Evolutionary conservation across 169 alveolate genomes (phyloP), one percentile per base, ranked within the genome.

Genomic region (Plasmodium cynomolgi): DNA sequence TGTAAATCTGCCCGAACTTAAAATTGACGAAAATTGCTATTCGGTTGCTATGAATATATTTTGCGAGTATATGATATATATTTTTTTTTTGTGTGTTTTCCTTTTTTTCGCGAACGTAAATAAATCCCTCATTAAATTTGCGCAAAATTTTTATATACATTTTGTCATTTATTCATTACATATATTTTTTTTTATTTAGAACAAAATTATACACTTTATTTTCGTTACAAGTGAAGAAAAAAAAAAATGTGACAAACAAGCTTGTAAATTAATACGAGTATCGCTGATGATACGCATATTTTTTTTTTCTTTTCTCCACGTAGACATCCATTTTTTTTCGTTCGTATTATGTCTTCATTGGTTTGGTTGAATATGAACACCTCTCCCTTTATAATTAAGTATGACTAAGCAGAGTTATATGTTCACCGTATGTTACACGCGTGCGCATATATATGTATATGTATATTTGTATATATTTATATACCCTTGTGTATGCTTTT

Each of bases 331-430:
- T 39, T 37, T 68, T 47, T 47, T 84, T 62, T 84, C 62, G 50
- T 54, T 83, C 74, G 20, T 62, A 84, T 71, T 68, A 84, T 34
- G 29, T 56, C 83, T 31, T 71, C 26, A 23, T 37, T 20, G 39
- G 73, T 62, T 50, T 68, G 33, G 62, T 58, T 83, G 73, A 56
- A 41, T 31, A 29, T 83, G 62, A 3, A 83, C 58, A 83, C 91
- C 15, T 83, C 62, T 81, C 39, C 73, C 58, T 83, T 83, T 83
- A 33, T 83, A 83, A 83, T 83, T 83, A 83, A 83, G 41, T 83
- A 83, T 83, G 79, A 26, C 11, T 50, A 47, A 26, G 84, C 29
- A 41, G 47, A 41, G 39, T 80, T 15, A 80, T 31, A 29, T 80
- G 39, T 62, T 62, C 20, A 37, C 23, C 39, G 34, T 31, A 80